Base-by-base conservation (phyloP, 345 rosid species). In the Eucalyptus polyanthemos region DNA sequence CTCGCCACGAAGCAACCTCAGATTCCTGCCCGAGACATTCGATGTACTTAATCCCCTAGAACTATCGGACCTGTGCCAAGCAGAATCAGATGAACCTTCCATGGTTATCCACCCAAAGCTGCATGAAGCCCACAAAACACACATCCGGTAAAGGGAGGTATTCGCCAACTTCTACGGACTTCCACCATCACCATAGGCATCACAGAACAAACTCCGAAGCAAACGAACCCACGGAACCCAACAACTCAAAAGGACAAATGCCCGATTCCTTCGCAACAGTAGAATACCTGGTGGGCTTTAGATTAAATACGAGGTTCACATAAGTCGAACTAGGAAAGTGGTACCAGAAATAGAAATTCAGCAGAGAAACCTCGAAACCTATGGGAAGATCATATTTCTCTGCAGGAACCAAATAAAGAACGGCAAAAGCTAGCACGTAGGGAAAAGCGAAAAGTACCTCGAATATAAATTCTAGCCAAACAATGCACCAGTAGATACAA, bases 31-130 rank as follows among this genome's bases (percentile, higher is more conserved):
- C 45, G 96, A 93, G 89, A 95, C 93, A 88, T 92, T 93, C 62
- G 96, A 95, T 88, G 93, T 92, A 89, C 91, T 93, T 80, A 94
- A 91, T 53, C 93, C 95, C 91, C 95, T 93, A 91, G 95, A 95
- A 91, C 93, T 94, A 91, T 89, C 89, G 87, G 95, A 93, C 86
- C 91, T 91, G 83, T 92, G 93, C 93, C 96, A 93, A 91, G 94
- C 91, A 91, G 97, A 95, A 80, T 94, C 95, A 89, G 99, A 96
- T 69, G 97, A 94, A 92, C 97, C 95, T 90, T 97, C 97, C 99
- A 97, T 97, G 86, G 80, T 88, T 91, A 95, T 90, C 97, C 95
- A 89, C 95, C 92, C 88, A 92, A 58, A 69, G 92, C 91, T 87
- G 93, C 93, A 89, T 88, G 89, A 92, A 92, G 89, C 89, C 92